Percentiles rank a stretch among this genome's conserved stretches.
These are phyloP conservation scores for Teratosphaeria nubilosa DNA, from an alignment of 2,329 filamentous ascomycete genomes.

Conservation along the genomic window DNA sequence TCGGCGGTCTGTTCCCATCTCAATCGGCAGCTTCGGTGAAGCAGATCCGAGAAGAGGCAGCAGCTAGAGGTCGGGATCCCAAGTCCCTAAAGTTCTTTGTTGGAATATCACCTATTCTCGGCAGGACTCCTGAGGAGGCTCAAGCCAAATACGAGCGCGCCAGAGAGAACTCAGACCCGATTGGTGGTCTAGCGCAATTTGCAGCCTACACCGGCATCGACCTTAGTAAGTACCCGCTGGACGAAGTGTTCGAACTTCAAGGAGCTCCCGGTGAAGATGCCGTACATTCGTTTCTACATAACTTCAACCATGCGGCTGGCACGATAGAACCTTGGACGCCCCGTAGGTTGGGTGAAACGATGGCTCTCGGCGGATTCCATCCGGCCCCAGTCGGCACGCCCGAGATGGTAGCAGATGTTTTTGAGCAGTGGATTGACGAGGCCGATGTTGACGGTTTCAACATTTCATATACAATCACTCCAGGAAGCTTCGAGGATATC, in stretches of 20 bases:
- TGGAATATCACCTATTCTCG: slow-evolving; percentile 55
- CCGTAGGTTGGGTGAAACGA: slow-evolving; percentile 56
- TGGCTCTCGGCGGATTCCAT: slow-evolving; percentile 58
- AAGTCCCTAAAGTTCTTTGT: slow-evolving; percentile 57
- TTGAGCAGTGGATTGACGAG: slow-evolving; percentile 54
- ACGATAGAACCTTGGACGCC: slow-evolving; percentile 50
- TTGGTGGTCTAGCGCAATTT: slow-evolving; percentile 60
- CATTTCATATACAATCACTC: slow-evolving; percentile 58
- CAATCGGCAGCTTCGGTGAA: slow-evolving; percentile 41
- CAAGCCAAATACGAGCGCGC: slow-evolving; percentile 53
- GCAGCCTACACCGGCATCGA: slow-evolving; percentile 67
- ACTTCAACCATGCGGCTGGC: not conserved
- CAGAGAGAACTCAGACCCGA: slow-evolving; percentile 50
- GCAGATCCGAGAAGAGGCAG: slow-evolving; percentile 34
- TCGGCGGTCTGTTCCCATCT: slow-evolving; percentile 34
- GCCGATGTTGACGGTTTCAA: slow-evolving; percentile 69
- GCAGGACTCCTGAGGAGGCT: slow-evolving; percentile 56
- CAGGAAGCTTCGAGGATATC: slow-evolving; percentile 58
- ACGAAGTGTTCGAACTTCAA: slow-evolving; percentile 50
- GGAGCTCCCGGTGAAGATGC: slow-evolving; percentile 46
- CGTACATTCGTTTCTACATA: slow-evolving; percentile 28
- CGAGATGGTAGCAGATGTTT: slow-evolving; percentile 54
- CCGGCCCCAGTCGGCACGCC: slow-evolving; percentile 58
- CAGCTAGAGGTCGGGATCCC: slow-evolving; percentile 47
- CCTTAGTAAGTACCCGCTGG: slow-evolving; percentile 49